Percentiles rank a stretch among this genome's conserved stretches.
Conservation (phyloP, 192 early-diverging fungal species). For the Geranomyces michiganensis region DNA sequence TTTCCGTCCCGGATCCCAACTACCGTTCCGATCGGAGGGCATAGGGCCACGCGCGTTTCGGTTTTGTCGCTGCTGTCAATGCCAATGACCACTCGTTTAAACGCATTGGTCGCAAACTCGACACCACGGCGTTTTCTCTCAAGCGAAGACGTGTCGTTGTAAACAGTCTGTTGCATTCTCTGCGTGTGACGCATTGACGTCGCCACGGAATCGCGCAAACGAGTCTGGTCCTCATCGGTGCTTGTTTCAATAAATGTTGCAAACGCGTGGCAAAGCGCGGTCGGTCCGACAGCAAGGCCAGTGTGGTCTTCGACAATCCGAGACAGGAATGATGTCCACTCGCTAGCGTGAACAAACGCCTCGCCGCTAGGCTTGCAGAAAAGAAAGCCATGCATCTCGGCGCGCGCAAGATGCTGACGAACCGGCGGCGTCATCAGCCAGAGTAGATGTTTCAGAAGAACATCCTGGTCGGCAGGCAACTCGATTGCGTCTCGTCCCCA, state of each 20-base stretch:
- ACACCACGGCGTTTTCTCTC: constrained; percentile 12
- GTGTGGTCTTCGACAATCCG: constrained; percentile 16
- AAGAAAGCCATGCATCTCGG: constrained; percentile 11
- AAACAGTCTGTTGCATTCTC: constrained; percentile 18
- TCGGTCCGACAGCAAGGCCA: constrained; percentile 6
- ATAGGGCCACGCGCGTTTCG: background rate
- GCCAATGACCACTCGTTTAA: constrained; percentile 14
- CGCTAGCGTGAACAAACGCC: background rate
- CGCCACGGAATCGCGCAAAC: constrained; percentile 9
- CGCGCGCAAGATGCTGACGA: background rate
- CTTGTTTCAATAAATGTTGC: constrained; percentile 15
- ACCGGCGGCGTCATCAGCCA: constrained; percentile 19
- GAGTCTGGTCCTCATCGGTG: constrained; percentile 10
- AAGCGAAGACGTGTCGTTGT: constrained; percentile 7
- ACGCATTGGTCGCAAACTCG: constrained; percentile 14
- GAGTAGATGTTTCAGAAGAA: constrained; percentile 17
- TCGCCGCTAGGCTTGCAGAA: constrained; percentile 24
- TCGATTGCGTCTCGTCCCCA: constrained; percentile 12
- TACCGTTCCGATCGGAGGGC: constrained; percentile 6
- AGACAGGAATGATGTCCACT: constrained; percentile 14
- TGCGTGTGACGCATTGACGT: constrained; percentile 21
- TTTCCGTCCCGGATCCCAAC: constrained; percentile 4
- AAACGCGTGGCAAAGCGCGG: constrained; percentile 16
- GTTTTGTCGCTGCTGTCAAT: background rate
- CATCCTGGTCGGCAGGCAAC: constrained; percentile 11